These are phyloP conservation scores for Ogataea trehaloabstinens DNA, from an alignment of 805 yeast genomes.

Conservation along the genomic window DNA sequence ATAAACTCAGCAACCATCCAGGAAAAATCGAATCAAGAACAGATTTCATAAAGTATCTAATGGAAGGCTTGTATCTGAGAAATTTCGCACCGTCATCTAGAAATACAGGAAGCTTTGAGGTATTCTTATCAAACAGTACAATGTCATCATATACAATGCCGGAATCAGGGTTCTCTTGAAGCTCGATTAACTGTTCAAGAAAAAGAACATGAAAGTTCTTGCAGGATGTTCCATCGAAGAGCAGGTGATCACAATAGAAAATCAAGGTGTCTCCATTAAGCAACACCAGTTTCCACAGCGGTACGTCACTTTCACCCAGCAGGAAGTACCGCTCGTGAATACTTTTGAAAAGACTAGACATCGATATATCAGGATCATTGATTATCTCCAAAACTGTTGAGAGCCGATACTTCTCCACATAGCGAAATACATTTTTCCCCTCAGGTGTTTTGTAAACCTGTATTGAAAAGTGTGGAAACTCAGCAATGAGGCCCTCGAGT, in stretches of 20 bases:
- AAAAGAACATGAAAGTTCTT: slow-evolving; percentile 23
- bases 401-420: neutral
- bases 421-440: neutral
- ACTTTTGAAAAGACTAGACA: neutral
- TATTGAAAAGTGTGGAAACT: neutral
- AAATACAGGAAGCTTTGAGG: too few relatives aligned
- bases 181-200: slow-evolving; percentile 19
- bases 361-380: neutral
- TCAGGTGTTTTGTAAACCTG: neutral
- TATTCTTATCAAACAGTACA: too few relatives aligned
- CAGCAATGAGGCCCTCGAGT: neutral
- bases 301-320: slow-evolving; percentile 2
- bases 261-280: slow-evolving; percentile 13
- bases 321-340: neutral
- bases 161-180: slow-evolving; percentile 8
- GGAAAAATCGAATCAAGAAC: too few relatives aligned
- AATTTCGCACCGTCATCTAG: too few relatives aligned
- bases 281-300: slow-evolving; percentile 24
- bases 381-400: neutral
- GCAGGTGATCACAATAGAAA: slow-evolving; percentile 29
- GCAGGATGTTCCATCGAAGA: slow-evolving; percentile 37
- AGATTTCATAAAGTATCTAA: too few relatives aligned
- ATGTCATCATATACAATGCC: neutral
- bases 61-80: too few relatives aligned
- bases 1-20: too few relatives aligned